phyloP scores from a whole-genome alignment of 2,329 filamentous ascomycete genomes.

The Talaromyces pinophilus region DNA sequence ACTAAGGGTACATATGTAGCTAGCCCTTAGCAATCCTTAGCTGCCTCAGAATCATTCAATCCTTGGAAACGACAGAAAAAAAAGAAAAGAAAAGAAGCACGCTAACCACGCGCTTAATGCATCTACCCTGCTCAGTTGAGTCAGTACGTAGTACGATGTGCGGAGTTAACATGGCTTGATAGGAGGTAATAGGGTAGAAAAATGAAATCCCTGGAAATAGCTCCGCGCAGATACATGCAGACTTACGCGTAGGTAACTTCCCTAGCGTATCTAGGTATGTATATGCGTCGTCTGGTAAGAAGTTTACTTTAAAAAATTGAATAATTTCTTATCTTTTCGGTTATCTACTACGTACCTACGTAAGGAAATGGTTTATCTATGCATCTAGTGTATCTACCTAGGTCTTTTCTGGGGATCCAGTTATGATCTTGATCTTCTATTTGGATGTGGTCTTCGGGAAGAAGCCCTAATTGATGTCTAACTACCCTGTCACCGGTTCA shows the following conservation, averaged over 20 bases:
- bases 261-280: too few relatives aligned
- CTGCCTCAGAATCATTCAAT: background rate
- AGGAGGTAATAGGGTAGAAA: background rate
- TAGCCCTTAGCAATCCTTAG: background rate
- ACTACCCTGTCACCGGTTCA: background rate
- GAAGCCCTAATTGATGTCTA: background rate
- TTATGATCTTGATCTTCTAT: background rate
- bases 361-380: background rate
- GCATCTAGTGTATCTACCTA: background rate
- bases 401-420: background rate
- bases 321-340: background rate
- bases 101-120: conserved; percentile 8
- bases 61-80: background rate
- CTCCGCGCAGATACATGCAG: conserved; percentile 3
- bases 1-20: background rate
- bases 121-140: background rate
- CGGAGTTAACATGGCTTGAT: background rate
- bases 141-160: too few relatives aligned
- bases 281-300: background rate
- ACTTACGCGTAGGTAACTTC: too few relatives aligned
- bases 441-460: background rate
- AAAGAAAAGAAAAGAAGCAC: background rate
- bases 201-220: background rate
- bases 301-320: background rate
- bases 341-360: background rate